These are phyloP conservation scores for Kokia cookei DNA, from an alignment of 441 rosid species.

Conservation along the genomic window DNA sequence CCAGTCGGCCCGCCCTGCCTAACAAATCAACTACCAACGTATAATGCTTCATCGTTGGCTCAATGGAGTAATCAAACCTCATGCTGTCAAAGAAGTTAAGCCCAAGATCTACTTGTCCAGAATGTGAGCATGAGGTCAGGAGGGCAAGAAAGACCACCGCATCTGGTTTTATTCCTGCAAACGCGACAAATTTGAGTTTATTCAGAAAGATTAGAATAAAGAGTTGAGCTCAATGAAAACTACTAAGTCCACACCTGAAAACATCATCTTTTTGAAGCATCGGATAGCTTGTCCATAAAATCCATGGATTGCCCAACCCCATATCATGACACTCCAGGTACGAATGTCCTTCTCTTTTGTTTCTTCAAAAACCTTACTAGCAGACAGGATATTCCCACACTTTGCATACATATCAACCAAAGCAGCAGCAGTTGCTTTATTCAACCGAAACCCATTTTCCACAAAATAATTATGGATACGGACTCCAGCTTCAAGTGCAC, in stretches of 20 bases:
- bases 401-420: slow-evolving; percentile 57
- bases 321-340: slow-evolving; percentile 70
- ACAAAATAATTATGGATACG: slow-evolving; percentile 34
- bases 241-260: slow-evolving; percentile 31
- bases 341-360: slow-evolving; percentile 36
- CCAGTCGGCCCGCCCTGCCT: slow-evolving; percentile 57
- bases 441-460: slow-evolving; percentile 31
- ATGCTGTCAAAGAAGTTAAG: slow-evolving; percentile 58
- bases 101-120: slow-evolving; percentile 49
- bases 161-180: slow-evolving; percentile 61
- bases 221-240: not conserved
- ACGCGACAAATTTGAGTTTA: not conserved
- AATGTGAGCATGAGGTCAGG: slow-evolving; percentile 49
- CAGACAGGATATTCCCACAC: slow-evolving; percentile 52
- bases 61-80: slow-evolving; percentile 57
- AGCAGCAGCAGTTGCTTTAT: slow-evolving; percentile 38
- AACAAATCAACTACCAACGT: slow-evolving; percentile 44
- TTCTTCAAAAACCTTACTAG: slow-evolving; percentile 40
- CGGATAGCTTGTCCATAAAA: slow-evolving; percentile 37
- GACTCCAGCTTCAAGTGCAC: slow-evolving; percentile 52
- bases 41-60: slow-evolving; percentile 61
- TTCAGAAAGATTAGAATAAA: not conserved
- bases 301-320: slow-evolving; percentile 65
- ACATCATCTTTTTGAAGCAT: slow-evolving; percentile 60
- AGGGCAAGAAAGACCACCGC: slow-evolving; percentile 53